These are phyloP conservation scores for Oryza rufipogon DNA, from an alignment of 176 grass and related monocot species.

Conservation along the genomic window DNA sequence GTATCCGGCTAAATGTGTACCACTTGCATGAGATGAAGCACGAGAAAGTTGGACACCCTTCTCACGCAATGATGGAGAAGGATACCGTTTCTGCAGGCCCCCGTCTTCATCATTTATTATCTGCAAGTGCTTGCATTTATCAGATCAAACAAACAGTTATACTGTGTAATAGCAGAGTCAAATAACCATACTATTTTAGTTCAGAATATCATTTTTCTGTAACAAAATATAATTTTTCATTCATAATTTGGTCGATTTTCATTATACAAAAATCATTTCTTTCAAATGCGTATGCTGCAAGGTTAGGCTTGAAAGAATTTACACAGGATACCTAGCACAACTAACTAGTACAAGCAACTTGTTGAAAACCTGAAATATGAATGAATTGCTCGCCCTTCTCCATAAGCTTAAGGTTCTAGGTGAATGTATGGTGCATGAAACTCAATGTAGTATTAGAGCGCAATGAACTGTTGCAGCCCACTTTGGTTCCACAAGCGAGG, in stretches of 20 bases:
- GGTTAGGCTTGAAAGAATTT: conserved; percentile 12
- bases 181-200: conserved; percentile 16
- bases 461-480: too few species aligned
- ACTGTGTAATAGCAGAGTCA: conserved; percentile 12
- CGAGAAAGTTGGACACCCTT: conserved; percentile 62
- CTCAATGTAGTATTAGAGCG: too few species aligned
- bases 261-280: neutral
- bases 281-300: neutral
- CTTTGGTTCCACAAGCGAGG: too few species aligned
- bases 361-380: neutral
- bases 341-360: conserved; percentile 18
- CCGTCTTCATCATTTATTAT: conserved; percentile 90
- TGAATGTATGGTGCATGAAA: too few species aligned
- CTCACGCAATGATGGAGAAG: conserved; percentile 74
- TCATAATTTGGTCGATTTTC: neutral
- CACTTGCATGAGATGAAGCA: conserved; percentile 57
- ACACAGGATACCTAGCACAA: neutral
- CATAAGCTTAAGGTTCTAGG: too few species aligned
- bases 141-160: conserved; percentile 36
- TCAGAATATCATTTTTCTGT: neutral
- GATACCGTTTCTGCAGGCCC: conserved; percentile 74
- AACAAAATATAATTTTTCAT: neutral
- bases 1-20: conserved; percentile 62
- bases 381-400: too few species aligned
- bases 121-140: conserved; percentile 48